Percentiles rank a stretch among this genome's conserved stretches.
Evolutionary conservation across 306 rosid genomes (phyloP).

Genomic region (Malus sieversii): DNA sequence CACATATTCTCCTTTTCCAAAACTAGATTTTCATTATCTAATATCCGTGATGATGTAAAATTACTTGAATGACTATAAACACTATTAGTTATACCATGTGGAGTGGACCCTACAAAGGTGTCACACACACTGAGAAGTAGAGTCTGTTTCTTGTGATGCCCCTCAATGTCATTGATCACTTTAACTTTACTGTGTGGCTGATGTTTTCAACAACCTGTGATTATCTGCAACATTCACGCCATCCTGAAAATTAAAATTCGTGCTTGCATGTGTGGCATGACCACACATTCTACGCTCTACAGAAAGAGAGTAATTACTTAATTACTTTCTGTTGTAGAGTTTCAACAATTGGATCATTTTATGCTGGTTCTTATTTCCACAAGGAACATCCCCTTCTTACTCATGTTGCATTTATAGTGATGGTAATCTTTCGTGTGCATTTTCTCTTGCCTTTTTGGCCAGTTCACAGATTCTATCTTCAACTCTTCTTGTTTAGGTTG

Average conservation of each 20-base stretch:
- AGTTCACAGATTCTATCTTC: constrained; percentile 2
- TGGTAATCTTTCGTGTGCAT: background rate
- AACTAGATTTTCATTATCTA: background rate
- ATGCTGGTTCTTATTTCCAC: background rate
- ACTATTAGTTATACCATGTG: too few species aligned
- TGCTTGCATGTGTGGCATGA: background rate
- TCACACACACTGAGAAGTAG: background rate
- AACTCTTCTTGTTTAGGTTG: constrained; percentile 62
- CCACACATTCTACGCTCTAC: background rate
- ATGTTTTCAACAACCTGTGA: background rate
- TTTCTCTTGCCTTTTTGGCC: background rate
- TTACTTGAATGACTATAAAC: background rate
- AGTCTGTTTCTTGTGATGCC: background rate
- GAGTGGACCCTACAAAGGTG: too few species aligned
- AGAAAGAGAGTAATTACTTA: background rate
- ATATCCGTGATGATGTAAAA: background rate
- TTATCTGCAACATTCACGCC: background rate
- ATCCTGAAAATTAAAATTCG: background rate
- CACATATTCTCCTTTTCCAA: background rate
- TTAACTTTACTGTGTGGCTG: background rate
- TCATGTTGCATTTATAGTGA: background rate
- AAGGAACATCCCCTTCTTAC: background rate
- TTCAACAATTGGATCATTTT: background rate
- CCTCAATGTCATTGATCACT: too few species aligned
- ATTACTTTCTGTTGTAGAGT: background rate